A percentile compares a stretch with the other conserved stretches of the same genome.
These are phyloP conservation scores for Fragaria nilgerrensis DNA, from an alignment of 306 rosid genomes.

Conservation along the genomic window DNA sequence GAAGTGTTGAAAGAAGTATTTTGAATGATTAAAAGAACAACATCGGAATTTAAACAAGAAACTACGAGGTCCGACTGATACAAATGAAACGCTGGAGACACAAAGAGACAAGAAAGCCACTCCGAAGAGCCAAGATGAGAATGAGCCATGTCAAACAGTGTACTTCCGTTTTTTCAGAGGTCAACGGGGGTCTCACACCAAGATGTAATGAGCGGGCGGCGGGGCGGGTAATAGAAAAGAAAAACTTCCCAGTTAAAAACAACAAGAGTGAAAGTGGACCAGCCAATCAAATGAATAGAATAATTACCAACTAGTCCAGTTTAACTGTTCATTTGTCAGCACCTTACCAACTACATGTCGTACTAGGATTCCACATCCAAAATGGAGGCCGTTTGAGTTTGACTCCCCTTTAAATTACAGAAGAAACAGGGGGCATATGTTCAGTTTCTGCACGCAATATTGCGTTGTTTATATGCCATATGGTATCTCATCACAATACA, in stretches of 20 bases:
- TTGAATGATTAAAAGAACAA: no score
- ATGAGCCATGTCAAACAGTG: no score
- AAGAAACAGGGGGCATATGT: background rate
- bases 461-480: background rate
- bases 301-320: background rate
- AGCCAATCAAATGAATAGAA: background rate
- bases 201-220: no score
- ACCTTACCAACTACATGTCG: background rate
- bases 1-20: no score
- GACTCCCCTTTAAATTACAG: background rate
- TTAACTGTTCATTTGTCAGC: background rate
- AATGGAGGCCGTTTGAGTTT: background rate
- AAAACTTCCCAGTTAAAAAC: background rate
- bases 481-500: background rate
- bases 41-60: no score
- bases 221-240: background rate
- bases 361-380: background rate
- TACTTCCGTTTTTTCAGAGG: background rate
- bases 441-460: background rate
- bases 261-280: background rate
- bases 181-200: background rate
- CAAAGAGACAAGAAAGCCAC: no score
- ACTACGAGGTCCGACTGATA: no score
- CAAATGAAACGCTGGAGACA: no score
- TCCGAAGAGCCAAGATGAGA: no score